Base-by-base conservation (phyloP, 805 yeast species). In the Cyberlindnera maclurae region DNA sequence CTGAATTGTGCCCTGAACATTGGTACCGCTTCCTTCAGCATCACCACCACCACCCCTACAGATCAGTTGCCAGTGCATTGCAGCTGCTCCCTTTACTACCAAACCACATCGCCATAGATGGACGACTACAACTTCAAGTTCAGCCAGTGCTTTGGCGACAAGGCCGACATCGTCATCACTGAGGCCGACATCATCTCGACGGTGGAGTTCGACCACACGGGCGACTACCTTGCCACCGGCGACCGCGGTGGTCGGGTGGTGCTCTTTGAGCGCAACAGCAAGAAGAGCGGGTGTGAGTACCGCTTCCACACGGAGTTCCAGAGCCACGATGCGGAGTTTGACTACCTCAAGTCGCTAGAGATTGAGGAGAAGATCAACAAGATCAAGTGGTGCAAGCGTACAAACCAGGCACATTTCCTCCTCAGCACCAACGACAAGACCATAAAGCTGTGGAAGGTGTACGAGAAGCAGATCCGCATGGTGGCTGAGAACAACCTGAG, bases 191-290 rank as follows among this genome's bases (percentile, higher is more conserved):
- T 93, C 57, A 93, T 93, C 45, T 84, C 96, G 15, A 86, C 98
- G 3, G 97, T 93, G 30, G 97, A 93, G 64, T 93, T 93, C 55
- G 96, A 93, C 60, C 84, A 81, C 57, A 77, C 93, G 7, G 99
- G 99, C 36, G 88, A 93, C 58, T 93, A 82, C 57, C 67, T 93
- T 41, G 99, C 98, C 43, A 93, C 98, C 2, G 99, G 99, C 45
- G 99, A 93, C 65, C 80, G 89, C 57, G 99, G 99, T 39, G 99
- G 99, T 22, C 75, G 99, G 47, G 97, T 93, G 31, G 99, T 93
- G 12, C 64, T 93, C 38, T 93, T 93, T 62, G 97, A 93, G 62
- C 75, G 97, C 52, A 88, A 86, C 60, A 80, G 75, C 49, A 63
- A 66, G 49, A 78, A 78, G 55, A 82, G 73, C 54, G 73, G 70